phyloP scores from a whole-genome alignment of 805 yeast species.

The Phaffomyces thermotolerans region DNA sequence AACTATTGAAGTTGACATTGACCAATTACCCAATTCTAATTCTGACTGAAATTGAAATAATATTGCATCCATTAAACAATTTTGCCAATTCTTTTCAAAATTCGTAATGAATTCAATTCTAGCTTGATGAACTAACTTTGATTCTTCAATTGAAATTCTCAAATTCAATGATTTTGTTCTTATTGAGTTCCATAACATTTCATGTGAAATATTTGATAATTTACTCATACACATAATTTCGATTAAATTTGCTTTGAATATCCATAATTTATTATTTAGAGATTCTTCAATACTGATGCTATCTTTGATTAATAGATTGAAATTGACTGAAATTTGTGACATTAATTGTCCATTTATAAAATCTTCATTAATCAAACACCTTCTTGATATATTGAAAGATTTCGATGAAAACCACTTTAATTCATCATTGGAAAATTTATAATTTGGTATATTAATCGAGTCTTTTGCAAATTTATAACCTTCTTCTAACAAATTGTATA shows the following conservation, averaged over 20 bases:
- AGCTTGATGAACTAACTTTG: conserved; percentile 8
- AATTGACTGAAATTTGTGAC: conserved; percentile 15
- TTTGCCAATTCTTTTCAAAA: conserved; percentile 13
- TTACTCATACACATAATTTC: conserved; percentile 14
- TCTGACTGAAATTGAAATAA: conserved; percentile 22
- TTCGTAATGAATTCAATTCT: conserved; percentile 7
- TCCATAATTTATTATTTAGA: conserved; percentile 13
- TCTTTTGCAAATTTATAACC: conserved; percentile 10
- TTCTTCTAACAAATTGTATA: conserved; percentile 11
- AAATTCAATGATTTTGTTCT: conserved; percentile 8
- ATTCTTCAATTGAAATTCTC: conserved; percentile 12
- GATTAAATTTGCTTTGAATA: conserved; percentile 12
- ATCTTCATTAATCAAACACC: conserved; percentile 16
- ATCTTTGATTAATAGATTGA: conserved; percentile 20
- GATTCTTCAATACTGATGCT: conserved; percentile 22
- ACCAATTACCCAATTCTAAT: conserved; percentile 18
- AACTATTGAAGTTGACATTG: conserved; percentile 16
- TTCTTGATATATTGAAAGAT: conserved; percentile 26
- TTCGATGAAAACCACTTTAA: conserved; percentile 35
- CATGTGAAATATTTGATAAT: conserved; percentile 2
- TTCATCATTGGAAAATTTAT: conserved; percentile 26
- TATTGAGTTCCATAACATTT: conserved; percentile 7
- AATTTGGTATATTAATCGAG: conserved; percentile 2
- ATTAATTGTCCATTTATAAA: conserved; percentile 14
- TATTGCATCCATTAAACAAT: conserved; percentile 19